Percentiles rank a stretch among this genome's conserved stretches.
Evolutionary conservation across 1,284 basidiomycete genomes (phyloP).

Genomic region (Tilletia walkeri): DNA sequence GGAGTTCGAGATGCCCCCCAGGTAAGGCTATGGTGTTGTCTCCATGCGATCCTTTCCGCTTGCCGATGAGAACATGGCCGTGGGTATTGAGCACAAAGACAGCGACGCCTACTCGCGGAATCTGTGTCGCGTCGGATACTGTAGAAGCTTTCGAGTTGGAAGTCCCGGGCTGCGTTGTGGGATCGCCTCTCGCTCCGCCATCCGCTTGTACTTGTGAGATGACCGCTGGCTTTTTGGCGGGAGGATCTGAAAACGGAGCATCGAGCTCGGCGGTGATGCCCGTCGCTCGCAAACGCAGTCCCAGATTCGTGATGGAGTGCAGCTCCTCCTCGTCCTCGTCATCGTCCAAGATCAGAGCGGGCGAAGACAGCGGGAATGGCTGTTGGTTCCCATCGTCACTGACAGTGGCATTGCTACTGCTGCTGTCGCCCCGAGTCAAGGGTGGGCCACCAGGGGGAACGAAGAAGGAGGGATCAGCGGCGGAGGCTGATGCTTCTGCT

Average conservation of each 20-base stretch:
- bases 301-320: no score
- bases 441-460: not conserved
- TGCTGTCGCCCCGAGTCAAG: not conserved
- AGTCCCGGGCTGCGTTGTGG: not conserved
- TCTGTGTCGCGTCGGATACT: slow-evolving; percentile 33
- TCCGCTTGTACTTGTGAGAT: no score
- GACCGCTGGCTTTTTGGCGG: no score
- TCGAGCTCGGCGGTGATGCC: no score
- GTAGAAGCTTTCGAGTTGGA: not conserved
- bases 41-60: slow-evolving; percentile 49
- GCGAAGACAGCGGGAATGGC: not conserved
- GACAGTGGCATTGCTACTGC: not conserved
- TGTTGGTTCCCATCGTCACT: not conserved
- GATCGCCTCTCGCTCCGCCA: no score
- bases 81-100: slow-evolving; percentile 44
- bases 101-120: slow-evolving; percentile 48
- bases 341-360: not conserved
- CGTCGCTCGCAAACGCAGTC: no score
- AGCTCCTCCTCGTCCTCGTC: not conserved
- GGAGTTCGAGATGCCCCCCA: slow-evolving; percentile 53
- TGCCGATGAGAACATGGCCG: slow-evolving; percentile 43
- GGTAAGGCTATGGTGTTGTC: slow-evolving; percentile 47
- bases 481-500: not conserved
- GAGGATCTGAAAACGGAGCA: no score
- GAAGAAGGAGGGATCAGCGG: not conserved